Evolutionary conservation across 2,329 filamentous ascomycete genomes (phyloP).

Genomic region (Aureobasidium sp.): DNA sequence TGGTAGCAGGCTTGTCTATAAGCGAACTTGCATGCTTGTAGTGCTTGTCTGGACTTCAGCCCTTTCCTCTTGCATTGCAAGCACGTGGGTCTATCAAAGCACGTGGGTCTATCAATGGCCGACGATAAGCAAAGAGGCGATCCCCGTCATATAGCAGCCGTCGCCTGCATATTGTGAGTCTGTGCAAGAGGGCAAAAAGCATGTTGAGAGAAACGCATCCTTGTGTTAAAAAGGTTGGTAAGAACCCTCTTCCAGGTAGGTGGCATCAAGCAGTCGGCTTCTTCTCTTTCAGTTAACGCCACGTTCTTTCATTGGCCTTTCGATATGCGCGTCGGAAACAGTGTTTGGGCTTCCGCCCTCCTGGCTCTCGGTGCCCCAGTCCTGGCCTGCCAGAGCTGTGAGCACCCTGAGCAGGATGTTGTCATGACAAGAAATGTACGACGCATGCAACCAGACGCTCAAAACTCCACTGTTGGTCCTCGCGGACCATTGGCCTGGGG

Average conservation of each 20-base stretch:
- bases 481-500: slow-evolving; percentile 48
- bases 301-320: not conserved
- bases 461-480: slow-evolving; percentile 30
- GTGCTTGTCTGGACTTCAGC: not conserved
- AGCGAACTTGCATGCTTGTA: not conserved
- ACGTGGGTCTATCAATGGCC: slow-evolving; percentile 7
- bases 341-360: not conserved
- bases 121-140: slow-evolving; percentile 10
- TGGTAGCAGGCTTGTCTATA: not conserved
- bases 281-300: not conserved
- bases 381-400: slow-evolving; percentile 30
- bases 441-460: slow-evolving; percentile 38
- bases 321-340: not conserved
- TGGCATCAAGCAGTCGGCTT: not conserved
- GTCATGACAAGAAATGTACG: slow-evolving; percentile 33
- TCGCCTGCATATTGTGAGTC: not conserved
- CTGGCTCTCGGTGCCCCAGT: not conserved
- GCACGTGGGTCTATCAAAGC: slow-evolving; percentile 8
- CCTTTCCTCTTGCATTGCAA: not conserved
- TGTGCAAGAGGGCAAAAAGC: slow-evolving; percentile 6
- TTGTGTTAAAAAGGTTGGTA: not conserved
- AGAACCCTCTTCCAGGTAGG: not conserved
- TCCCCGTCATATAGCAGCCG: not conserved
- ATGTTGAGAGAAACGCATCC: not conserved
- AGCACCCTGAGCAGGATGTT: slow-evolving; percentile 32